Evolutionary conservation across 345 rosid species (phyloP).

Genomic region (Zanthoxylum bungeanum): DNA sequence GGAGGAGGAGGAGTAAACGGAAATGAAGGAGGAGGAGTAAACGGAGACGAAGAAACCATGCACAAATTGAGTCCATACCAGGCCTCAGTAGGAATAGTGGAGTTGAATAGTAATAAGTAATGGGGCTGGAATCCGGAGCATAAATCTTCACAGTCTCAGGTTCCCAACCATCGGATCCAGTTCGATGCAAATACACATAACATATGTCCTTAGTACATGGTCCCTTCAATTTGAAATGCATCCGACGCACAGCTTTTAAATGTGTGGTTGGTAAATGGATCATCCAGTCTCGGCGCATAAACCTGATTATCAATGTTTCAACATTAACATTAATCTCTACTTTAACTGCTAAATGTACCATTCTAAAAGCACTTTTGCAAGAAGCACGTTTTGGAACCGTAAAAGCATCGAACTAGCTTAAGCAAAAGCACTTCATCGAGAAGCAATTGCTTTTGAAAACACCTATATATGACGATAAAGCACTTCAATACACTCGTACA

Average conservation of each 20-base stretch:
- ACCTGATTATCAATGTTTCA: slow-evolving; percentile 35
- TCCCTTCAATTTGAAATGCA: slow-evolving; percentile 61
- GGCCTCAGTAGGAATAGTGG: slow-evolving; percentile 42
- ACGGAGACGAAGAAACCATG: too few relatives aligned
- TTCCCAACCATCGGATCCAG: slow-evolving; percentile 79
- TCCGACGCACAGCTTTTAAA: slow-evolving; percentile 82
- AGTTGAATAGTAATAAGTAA: slow-evolving; percentile 47
- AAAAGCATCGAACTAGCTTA: too few relatives aligned
- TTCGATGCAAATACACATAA: slow-evolving; percentile 69
- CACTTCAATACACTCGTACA: too few relatives aligned
- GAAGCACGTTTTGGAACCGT: too few relatives aligned
- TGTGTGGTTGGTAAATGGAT: slow-evolving; percentile 48
- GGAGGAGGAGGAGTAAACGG: not conserved
- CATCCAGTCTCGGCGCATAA: slow-evolving; percentile 72
- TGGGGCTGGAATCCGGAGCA: slow-evolving; percentile 37
- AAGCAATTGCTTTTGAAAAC: too few relatives aligned
- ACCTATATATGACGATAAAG: too few relatives aligned
- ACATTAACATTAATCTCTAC: too few relatives aligned
- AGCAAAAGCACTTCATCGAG: too few relatives aligned
- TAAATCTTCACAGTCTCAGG: slow-evolving; percentile 55
- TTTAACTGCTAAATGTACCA: too few relatives aligned
- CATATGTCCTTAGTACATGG: slow-evolving; percentile 72
- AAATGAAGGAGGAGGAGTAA: too few relatives aligned
- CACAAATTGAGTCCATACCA: slow-evolving; percentile 83
- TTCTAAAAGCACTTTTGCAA: too few relatives aligned